Percentiles rank a stretch among this genome's conserved stretches.
phyloP scores from a whole-genome alignment of 345 rosid species.

The Hypericum androsaemum region DNA sequence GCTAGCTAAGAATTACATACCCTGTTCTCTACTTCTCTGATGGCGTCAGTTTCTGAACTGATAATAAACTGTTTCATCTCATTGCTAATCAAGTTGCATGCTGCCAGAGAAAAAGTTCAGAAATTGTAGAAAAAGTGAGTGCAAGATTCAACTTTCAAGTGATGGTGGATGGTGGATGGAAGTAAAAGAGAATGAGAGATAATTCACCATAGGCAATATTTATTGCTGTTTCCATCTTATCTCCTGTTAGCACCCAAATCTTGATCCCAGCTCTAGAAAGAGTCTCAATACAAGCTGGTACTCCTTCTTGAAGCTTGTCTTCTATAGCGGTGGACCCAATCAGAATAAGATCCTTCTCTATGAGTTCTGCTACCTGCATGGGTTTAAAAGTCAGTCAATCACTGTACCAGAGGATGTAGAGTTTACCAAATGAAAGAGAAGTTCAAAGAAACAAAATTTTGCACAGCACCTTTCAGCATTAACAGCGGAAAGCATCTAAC shows the following conservation, averaged over 20 bases:
- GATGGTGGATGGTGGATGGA: too few species aligned
- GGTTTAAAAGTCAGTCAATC: background rate
- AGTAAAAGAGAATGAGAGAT: background rate
- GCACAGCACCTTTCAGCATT: too few species aligned
- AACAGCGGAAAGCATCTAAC: too few species aligned
- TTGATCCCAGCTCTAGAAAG: conserved; percentile 98
- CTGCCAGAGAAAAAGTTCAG: conserved; percentile 34
- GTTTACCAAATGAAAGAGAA: too few species aligned
- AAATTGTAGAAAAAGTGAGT: conserved; percentile 2
- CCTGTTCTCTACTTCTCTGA: conserved; percentile 82
- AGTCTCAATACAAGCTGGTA: conserved; percentile 90
- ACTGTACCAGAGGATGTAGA: background rate
- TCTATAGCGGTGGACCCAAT: conserved; percentile 97
- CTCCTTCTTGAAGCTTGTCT: conserved; percentile 99
- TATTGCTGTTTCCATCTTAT: conserved; percentile 98
- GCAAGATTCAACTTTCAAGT: conserved; percentile 10
- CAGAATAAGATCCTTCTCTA: conserved; percentile 81
- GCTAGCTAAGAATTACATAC: conserved; percentile 27
- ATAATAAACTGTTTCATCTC: conserved; percentile 91
- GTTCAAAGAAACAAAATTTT: too few species aligned
- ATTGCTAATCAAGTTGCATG: conserved; percentile 95
- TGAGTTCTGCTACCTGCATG: conserved; percentile 82
- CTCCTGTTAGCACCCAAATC: conserved; percentile 98
- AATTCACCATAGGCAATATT: conserved; percentile 92
- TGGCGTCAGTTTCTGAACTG: conserved; percentile 85